These are phyloP conservation scores for Tolypocladium tundrense DNA, from an alignment of 2,329 filamentous ascomycete species.

Conservation along the genomic window DNA sequence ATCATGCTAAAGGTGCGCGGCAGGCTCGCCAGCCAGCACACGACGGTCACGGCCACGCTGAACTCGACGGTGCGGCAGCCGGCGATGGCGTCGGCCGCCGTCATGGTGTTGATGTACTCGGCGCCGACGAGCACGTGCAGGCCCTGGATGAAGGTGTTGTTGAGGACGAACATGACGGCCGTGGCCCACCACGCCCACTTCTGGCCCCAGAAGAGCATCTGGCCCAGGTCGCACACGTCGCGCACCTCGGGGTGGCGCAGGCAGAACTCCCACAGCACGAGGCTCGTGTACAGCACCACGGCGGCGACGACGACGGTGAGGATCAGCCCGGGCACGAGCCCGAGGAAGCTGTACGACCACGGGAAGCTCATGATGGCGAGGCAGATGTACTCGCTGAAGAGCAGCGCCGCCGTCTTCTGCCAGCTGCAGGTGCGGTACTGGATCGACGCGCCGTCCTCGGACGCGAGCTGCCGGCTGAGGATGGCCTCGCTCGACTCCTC, in stretches of 20 bases:
- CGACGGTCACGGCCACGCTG: constrained; percentile 59
- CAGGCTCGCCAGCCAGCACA: constrained; percentile 71
- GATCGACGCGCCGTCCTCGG: constrained; percentile 70
- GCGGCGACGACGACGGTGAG: constrained; percentile 68
- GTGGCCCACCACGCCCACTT: constrained; percentile 59
- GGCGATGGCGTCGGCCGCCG: constrained; percentile 51
- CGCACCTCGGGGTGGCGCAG: constrained; percentile 81
- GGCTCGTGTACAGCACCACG: constrained; percentile 68
- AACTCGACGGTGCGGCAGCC: constrained; percentile 70
- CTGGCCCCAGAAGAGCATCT: constrained; percentile 84
- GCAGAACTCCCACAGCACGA: constrained; percentile 69
- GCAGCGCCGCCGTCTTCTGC: constrained; percentile 84
- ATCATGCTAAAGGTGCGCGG: constrained; percentile 78
- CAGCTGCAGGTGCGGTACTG: constrained; percentile 90
- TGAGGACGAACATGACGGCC: constrained; percentile 82
- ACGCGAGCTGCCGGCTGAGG: constrained; percentile 57
- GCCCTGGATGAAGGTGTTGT: constrained; percentile 85
- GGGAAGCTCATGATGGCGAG: constrained; percentile 91
- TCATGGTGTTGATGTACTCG: constrained; percentile 86
- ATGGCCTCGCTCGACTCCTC: constrained; percentile 38
- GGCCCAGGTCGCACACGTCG: constrained; percentile 91
- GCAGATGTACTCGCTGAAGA: constrained; percentile 95
- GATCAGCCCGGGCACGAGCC: constrained; percentile 75
- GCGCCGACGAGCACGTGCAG: constrained; percentile 76
- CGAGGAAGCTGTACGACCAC: constrained; percentile 81